Percentiles rank a stretch among this genome's conserved stretches.
Evolutionary conservation across 2,329 filamentous ascomycete species (phyloP).

Genomic region (Cladosporium sp.): DNA sequence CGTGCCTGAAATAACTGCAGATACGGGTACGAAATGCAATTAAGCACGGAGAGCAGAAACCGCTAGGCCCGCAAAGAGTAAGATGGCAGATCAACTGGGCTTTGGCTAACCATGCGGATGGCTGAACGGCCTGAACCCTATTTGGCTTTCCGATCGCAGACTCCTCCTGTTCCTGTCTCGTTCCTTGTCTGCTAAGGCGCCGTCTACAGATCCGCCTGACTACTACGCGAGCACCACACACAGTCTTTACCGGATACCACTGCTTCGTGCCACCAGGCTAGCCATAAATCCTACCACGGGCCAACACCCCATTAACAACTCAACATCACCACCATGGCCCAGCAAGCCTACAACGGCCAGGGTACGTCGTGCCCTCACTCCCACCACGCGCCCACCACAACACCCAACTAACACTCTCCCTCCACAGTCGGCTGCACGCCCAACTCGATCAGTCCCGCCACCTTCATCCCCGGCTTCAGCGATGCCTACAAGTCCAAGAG

Average conservation of each 20-base stretch:
- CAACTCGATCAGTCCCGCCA: constrained; percentile 10
- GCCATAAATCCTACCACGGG: not conserved
- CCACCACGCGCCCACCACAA: not conserved
- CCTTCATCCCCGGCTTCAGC: constrained; percentile 16
- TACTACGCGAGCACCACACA: not conserved
- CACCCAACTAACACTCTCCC: not conserved
- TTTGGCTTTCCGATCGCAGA: constrained; percentile 7
- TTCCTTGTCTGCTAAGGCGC: not conserved
- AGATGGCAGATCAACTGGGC: constrained; percentile 6
- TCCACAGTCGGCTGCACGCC: constrained; percentile 13
- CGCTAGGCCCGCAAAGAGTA: constrained; percentile 2
- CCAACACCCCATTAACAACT: not conserved
- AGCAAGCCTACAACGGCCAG: constrained; percentile 1
- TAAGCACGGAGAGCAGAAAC: constrained; percentile 1
- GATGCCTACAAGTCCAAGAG: not conserved
- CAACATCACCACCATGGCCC: not conserved
- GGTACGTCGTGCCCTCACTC: not conserved
- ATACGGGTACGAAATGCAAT: not conserved
- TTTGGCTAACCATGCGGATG: not conserved
- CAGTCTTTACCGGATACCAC: not conserved
- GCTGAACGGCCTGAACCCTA: not conserved
- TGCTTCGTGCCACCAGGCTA: not conserved
- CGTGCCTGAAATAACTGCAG: not conserved
- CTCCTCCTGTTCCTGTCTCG: constrained; percentile 7
- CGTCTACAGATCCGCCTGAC: not conserved